These are phyloP conservation scores for Pichia terricola DNA, from an alignment of 1,139 yeast genomes.

Conservation along the genomic window DNA sequence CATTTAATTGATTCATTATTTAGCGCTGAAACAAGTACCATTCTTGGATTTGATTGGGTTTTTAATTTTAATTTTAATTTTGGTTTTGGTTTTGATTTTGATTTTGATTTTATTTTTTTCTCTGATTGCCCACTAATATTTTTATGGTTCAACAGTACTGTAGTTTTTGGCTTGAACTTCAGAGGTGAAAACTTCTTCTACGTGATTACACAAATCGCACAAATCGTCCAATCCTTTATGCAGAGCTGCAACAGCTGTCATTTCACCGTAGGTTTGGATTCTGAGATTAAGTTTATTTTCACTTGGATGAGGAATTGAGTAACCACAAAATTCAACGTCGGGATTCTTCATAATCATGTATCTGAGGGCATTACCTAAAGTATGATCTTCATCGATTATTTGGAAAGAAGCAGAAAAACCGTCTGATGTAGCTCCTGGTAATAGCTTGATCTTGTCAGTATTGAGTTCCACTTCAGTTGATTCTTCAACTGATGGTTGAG, in stretches of 20 bases:
- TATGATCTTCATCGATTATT: constrained; percentile 87
- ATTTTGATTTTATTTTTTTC: no score
- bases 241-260: constrained; percentile 87
- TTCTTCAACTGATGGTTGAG: background rate
- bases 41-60: no score
- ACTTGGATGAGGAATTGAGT: constrained; percentile 98
- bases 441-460: constrained; percentile 36
- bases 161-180: constrained; percentile 45
- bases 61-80: no score
- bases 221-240: constrained; percentile 87
- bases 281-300: constrained; percentile 83
- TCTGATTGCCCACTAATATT: no score
- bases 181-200: constrained; percentile 69
- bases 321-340: constrained; percentile 95
- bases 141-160: constrained; percentile 38
- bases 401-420: constrained; percentile 95
- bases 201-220: constrained; percentile 70
- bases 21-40: no score
- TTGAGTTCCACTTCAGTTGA: constrained; percentile 3
- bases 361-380: constrained; percentile 86
- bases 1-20: no score
- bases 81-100: no score
- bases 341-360: constrained; percentile 96
- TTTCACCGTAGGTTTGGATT: constrained; percentile 83
- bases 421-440: constrained; percentile 92